phyloP scores from a whole-genome alignment of 1,284 basidiomycete genomes.

The Cutaneotrichosporon curvatum region DNA sequence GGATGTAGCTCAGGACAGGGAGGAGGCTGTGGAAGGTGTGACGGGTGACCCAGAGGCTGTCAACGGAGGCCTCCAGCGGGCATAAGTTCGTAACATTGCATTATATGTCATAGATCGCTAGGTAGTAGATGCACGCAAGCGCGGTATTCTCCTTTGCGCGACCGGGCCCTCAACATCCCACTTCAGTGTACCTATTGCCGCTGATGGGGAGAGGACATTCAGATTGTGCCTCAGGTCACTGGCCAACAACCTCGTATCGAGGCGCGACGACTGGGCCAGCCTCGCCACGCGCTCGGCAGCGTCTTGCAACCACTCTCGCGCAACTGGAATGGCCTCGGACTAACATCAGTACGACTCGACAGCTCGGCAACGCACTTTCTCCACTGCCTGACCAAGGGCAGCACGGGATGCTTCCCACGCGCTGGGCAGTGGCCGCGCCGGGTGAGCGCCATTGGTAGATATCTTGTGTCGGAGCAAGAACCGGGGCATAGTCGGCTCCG shows the following conservation, averaged over 20 bases:
- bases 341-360: background rate
- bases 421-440: background rate
- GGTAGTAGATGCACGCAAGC: too few relatives aligned
- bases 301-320: background rate
- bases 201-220: too few relatives aligned
- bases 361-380: background rate
- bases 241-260: background rate
- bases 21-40: background rate
- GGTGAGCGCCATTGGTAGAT: background rate
- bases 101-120: too few relatives aligned
- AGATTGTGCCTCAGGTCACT: background rate
- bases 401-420: constrained; percentile 2
- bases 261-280: background rate
- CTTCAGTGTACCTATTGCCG: too few relatives aligned
- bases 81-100: too few relatives aligned
- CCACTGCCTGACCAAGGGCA: constrained; percentile 3
- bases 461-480: constrained; percentile 16
- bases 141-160: too few relatives aligned
- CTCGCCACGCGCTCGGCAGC: background rate
- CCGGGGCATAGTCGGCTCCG: constrained; percentile 1
- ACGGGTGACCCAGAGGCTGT: too few relatives aligned
- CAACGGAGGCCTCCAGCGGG: too few relatives aligned
- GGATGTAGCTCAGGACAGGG: constrained; percentile 3
- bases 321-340: background rate
- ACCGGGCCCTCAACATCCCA: too few relatives aligned